These are phyloP conservation scores for Fusarium pseudograminearum DNA, from an alignment of 2,329 filamentous ascomycete genomes.

Conservation along the genomic window DNA sequence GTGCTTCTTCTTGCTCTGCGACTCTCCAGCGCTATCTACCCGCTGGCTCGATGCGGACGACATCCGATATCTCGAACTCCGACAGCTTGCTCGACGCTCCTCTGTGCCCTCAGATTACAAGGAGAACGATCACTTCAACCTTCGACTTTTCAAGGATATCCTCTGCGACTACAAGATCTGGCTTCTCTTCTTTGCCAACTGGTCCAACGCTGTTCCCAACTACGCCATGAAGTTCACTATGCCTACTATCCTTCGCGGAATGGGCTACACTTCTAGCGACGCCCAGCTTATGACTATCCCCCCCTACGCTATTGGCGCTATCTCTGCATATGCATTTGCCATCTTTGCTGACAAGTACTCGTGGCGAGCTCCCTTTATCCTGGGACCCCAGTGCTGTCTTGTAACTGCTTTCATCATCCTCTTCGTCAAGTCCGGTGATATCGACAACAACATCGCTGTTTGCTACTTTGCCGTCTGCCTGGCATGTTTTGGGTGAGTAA, in stretches of 20 bases:
- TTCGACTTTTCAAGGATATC: conserved; percentile 51
- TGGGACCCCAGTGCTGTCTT: conserved; percentile 23
- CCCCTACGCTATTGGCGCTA: conserved; percentile 20
- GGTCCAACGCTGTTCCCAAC: conserved; percentile 56
- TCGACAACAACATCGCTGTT: conserved; percentile 13
- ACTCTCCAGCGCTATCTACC: conserved; percentile 7
- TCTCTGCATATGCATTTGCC: conserved; percentile 20
- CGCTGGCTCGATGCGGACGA: conserved; percentile 24
- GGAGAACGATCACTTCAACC: conserved; percentile 21
- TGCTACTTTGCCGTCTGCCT: conserved; percentile 25
- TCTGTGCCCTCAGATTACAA: conserved; percentile 11
- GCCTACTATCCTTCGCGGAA: conserved; percentile 56
- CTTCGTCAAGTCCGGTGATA: conserved; percentile 15
- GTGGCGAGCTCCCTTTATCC: conserved; percentile 18
- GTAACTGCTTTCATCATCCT: conserved; percentile 16
- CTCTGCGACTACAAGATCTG: conserved; percentile 62
- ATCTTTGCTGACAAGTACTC: conserved; percentile 26
- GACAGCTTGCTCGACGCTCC: conserved; percentile 8
- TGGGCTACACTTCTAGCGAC: conserved; percentile 54
- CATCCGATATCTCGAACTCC: conserved; percentile 17
- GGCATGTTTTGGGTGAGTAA: conserved; percentile 24
- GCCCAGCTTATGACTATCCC: conserved; percentile 47
- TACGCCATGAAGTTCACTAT: conserved; percentile 53
- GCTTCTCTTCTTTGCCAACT: conserved; percentile 57
- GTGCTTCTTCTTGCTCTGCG: conserved; percentile 22